Base-by-base conservation (phyloP, 305 asterid genomes). In the Fraxinus greggii region DNA sequence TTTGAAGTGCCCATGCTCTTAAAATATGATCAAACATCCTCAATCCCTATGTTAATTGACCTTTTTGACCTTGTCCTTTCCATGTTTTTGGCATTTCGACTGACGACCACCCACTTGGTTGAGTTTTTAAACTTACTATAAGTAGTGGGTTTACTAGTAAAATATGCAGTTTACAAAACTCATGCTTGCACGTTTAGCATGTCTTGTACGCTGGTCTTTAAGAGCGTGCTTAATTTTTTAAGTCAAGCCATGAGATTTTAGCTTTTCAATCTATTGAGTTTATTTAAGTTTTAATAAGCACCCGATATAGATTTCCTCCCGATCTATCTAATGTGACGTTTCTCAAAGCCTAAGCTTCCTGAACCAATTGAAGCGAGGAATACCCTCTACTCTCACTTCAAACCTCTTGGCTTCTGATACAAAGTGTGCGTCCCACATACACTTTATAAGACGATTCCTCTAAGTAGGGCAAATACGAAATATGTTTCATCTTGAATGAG, bases 11-110 rank as follows among this genome's bases (percentile, higher is more conserved):
- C 17, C 54, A 42, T 12, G 54, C 54, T 79, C 85, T 38, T 73
- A 61, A 33, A 75, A 38, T 51, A 31, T 51, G 2, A 29, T 51
- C 35, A 65, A 63, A 40, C 23, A 38, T 29, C 42, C 23, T 6
- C 65, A 82, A 70, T 77, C 78, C 81, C 85, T 54, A 82, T 24
- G 61, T 65, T 65, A 65, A 65, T 40, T 70, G 32, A 36, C 80
- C 80, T 81, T 76, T 59, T 51, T 70, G 23, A 74, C 65, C 38
- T 21, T 78, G 73, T 65, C 73, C 7, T 21, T 59, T 6, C 75
- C 81, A 61, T 73, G 24, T 74, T 72, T 45, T 10, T 80, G 15
- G 75, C 38, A 56, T 29, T 17, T 19, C 36, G 42, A 23, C 77
- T 70, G 77, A 69, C 79, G 35, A 38, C 17, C 33, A 26, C 17